Base-by-base conservation (phyloP, 2,329 filamentous ascomycete species). In the Madurella fahalii region DNA sequence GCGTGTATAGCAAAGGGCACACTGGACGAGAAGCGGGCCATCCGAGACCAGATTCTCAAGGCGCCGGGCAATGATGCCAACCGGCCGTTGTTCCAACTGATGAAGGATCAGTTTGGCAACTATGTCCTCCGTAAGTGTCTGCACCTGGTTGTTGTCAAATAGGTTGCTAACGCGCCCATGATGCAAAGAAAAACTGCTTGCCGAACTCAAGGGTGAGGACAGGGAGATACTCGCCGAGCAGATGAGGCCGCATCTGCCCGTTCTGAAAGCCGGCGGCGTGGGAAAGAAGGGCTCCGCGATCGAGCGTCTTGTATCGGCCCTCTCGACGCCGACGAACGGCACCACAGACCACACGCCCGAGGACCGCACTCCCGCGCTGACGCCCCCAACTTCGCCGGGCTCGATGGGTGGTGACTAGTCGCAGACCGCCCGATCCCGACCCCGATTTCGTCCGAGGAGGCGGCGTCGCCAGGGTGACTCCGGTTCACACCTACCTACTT, bases 61-160 rank as follows among this genome's bases (percentile, higher is more conserved):
- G 77, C 77, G 1, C 68, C 77, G 15, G 81, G 82, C 50, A 78
- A 80, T 8, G 82, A 87, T 42, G 87, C 87, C 12, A 83, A 84
- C 53, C 86, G 78, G 53, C 82, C 85, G n/a, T 74, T 97, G 39
- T 79, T 87, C 58, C 77, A 81, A 18, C 79, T 96, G 72, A 91
- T 96, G 79, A 89, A 86, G 61, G 93, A 99, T 68, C 87, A 90
- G 60, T 97, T 86, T 69, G 94, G 90, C 57, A 99, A 99, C 70
- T 99, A 97, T 68, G 93, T 97, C 5, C 87, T 97, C 58, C 93
- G 91, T 95, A 83, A 84, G 90, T 84, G 7, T 25, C 25, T 25
- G 12, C 16, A 4, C 11, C 5, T 41, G 9, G 15, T n/a, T 18
- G 11, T 42, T 34, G 25, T 25, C 25, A 4, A 7, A 7, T 7